Evolutionary conservation across 1,284 basidiomycete genomes (phyloP).

Genomic region (Sporisorium sorghi): DNA sequence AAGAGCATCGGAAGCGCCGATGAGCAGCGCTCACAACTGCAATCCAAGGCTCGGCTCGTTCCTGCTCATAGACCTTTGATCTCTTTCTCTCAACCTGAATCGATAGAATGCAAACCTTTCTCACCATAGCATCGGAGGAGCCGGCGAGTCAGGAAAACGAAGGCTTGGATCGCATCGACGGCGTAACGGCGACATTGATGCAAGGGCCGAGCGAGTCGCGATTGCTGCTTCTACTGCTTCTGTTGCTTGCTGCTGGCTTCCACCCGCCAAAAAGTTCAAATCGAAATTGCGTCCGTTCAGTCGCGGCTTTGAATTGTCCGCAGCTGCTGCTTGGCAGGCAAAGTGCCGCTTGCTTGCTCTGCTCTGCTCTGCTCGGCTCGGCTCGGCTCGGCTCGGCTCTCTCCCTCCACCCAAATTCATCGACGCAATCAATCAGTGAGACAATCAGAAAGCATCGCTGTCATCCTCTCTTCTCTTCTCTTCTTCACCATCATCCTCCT

Average conservation of each 20-base stretch:
- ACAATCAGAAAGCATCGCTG: background rate
- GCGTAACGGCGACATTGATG: slow-evolving; percentile 2
- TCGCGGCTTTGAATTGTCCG: no score
- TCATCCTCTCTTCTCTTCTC: background rate
- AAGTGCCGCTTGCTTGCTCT: slow-evolving; percentile 3
- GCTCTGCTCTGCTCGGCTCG: background rate
- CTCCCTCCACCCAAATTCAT: slow-evolving; percentile 3
- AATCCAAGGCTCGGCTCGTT: no score
- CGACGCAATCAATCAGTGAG: background rate
- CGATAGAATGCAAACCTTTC: background rate
- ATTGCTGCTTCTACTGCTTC: no score
- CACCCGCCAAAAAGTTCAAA: background rate
- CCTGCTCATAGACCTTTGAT: background rate
- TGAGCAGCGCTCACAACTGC: background rate
- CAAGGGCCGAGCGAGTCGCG: slow-evolving; percentile 9
- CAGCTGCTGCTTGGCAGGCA: background rate
- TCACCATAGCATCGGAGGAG: background rate
- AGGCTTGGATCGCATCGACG: background rate
- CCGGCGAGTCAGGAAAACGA: background rate
- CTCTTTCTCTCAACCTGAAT: background rate
- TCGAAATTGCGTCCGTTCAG: no score
- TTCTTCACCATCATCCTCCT: slow-evolving; percentile 3
- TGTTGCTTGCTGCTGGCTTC: no score
- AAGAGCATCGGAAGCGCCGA: background rate
- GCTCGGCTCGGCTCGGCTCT: slow-evolving; percentile 3